These are phyloP conservation scores for Pisolithus thermaeus DNA, from an alignment of 1,284 basidiomycete species.

Conservation along the genomic window DNA sequence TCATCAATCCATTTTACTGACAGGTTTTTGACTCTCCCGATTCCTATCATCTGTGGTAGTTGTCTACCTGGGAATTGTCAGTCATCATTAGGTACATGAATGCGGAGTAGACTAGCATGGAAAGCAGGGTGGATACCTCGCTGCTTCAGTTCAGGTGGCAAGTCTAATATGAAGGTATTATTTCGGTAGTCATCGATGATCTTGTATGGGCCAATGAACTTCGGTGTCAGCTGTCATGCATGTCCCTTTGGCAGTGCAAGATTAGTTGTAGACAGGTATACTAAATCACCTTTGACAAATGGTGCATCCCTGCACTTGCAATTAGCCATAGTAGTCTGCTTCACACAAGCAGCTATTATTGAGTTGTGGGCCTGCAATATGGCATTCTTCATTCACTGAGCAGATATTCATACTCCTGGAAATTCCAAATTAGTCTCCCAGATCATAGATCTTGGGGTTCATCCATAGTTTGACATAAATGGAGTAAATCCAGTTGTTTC, in stretches of 20 bases:
- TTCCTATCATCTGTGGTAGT: too few species aligned
- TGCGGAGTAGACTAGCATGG: too few species aligned
- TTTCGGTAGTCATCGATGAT: too few species aligned
- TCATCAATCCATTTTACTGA: too few species aligned
- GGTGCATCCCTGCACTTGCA: constrained; percentile 11
- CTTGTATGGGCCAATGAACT: constrained; percentile 30
- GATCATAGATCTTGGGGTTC: constrained; percentile 27
- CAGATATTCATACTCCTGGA: constrained; percentile 22
- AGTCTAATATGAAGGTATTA: too few species aligned
- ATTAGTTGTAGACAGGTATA: constrained; percentile 34
- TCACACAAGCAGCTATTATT: constrained; percentile 22
- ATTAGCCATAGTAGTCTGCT: too few species aligned
- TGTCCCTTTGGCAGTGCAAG: constrained; percentile 25
- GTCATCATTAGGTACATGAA: too few species aligned
- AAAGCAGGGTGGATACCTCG: too few species aligned
- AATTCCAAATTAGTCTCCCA: constrained; percentile 19
- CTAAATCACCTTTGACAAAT: constrained; percentile 22
- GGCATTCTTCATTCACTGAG: constrained; percentile 18
- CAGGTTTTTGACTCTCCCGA: too few species aligned
- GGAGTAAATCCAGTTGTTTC: too few species aligned
- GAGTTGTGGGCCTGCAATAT: constrained; percentile 25
- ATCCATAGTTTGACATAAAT: constrained; percentile 33
- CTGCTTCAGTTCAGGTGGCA: too few species aligned
- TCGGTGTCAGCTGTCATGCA: constrained; percentile 29
- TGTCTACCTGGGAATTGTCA: too few species aligned